A percentile compares a stretch with the other conserved stretches of the same genome.
phyloP scores from a whole-genome alignment of 331 rosid genomes.

The Acacia concinna region DNA sequence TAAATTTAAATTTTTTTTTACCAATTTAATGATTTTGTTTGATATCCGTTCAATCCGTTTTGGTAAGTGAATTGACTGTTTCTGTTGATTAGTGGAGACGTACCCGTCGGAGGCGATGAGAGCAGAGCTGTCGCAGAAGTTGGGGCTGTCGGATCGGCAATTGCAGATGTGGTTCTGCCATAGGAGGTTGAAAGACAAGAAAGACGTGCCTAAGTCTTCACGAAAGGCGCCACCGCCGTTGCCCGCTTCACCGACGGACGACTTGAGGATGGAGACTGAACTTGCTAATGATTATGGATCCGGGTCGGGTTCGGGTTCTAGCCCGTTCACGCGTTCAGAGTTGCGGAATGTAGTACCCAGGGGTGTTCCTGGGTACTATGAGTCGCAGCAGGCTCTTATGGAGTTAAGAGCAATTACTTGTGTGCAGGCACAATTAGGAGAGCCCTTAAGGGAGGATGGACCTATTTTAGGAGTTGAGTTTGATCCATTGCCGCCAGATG shows the following conservation, averaged over 20 bases:
- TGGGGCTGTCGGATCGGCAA: slow-evolving; percentile 96
- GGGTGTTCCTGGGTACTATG: slow-evolving; percentile 58
- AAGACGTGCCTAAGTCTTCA: slow-evolving; percentile 63
- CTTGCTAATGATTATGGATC: slow-evolving; percentile 81
- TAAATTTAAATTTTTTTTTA: background rate
- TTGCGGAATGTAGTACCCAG: slow-evolving; percentile 55
- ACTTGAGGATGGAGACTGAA: slow-evolving; percentile 56
- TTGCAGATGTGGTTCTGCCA: slow-evolving; percentile 99
- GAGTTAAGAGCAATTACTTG: slow-evolving; percentile 89
- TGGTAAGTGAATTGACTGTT: background rate
- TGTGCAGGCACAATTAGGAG: slow-evolving; percentile 94
- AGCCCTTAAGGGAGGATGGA: slow-evolving; percentile 89
- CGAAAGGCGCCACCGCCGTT: slow-evolving; percentile 40
- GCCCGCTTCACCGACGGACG: slow-evolving; percentile 70
- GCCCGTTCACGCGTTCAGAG: slow-evolving; percentile 66
- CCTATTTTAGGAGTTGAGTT: slow-evolving; percentile 91
- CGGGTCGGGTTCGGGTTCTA: slow-evolving; percentile 93
- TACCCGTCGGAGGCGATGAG: slow-evolving; percentile 86
- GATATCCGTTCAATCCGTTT: slow-evolving; percentile 21
- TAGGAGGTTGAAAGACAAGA: slow-evolving; percentile 93
- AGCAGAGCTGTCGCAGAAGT: slow-evolving; percentile 76
- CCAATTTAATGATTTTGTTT: slow-evolving; percentile 15
- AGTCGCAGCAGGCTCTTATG: slow-evolving; percentile 66
- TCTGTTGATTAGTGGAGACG: slow-evolving; percentile 60
- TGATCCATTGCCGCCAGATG: slow-evolving; percentile 95